These are phyloP conservation scores for Ligustrum vulgare DNA, from an alignment of 257 asterid species.

Conservation along the genomic window DNA sequence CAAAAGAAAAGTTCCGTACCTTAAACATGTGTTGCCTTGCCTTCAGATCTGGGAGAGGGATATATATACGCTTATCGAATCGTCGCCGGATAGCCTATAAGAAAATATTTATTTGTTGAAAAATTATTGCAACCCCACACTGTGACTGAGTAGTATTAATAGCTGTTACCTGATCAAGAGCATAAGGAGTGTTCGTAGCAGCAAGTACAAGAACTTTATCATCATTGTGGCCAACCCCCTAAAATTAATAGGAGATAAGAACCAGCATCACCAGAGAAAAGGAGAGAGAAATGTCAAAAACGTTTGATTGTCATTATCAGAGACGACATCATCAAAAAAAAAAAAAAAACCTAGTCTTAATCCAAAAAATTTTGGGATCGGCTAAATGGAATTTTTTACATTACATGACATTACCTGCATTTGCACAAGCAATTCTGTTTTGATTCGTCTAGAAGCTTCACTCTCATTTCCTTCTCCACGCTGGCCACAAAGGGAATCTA, in stretches of 20 bases:
- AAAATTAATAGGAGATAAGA: constrained; percentile 22
- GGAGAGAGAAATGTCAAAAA: background rate
- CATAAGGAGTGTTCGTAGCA: constrained; percentile 96
- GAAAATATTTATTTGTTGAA: constrained; percentile 13
- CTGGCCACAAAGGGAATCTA: constrained; percentile 89
- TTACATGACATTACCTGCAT: constrained; percentile 64
- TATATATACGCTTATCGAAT: constrained; percentile 94
- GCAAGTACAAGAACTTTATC: constrained; percentile 99
- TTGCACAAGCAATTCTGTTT: constrained; percentile 95
- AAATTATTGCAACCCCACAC: background rate
- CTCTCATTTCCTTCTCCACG: constrained; percentile 99
- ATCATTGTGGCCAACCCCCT: constrained; percentile 98
- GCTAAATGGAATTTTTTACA: background rate
- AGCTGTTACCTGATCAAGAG: constrained; percentile 83
- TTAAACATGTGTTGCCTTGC: constrained; percentile 98
- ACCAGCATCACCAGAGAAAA: background rate
- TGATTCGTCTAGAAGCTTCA: constrained; percentile 97
- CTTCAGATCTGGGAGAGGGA: constrained; percentile 91
- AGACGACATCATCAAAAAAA: background rate
- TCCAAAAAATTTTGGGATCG: background rate
- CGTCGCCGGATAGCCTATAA: constrained; percentile 88
- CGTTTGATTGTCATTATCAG: background rate
- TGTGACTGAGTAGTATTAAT: background rate
- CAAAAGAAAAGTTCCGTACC: constrained; percentile 38
- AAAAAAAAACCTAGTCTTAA: constrained; percentile 24